phyloP scores from a whole-genome alignment of 148 eudicot species.

The Chenopodium album region DNA sequence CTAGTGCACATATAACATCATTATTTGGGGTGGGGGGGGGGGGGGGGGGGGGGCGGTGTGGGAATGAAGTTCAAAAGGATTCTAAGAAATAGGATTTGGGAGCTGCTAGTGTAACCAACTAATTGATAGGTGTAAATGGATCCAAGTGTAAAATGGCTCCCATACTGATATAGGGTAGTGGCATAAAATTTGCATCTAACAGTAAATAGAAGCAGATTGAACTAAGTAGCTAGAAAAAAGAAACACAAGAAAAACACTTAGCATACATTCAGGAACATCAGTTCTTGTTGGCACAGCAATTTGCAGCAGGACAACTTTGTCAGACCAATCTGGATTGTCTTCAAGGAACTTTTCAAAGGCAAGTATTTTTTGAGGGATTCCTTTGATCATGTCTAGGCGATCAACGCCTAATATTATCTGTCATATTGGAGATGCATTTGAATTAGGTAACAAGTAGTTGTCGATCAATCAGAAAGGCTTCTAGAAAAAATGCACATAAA shows the following conservation, averaged over 20 bases:
- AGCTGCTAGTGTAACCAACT: too few species aligned
- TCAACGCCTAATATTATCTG: conserved; percentile 98
- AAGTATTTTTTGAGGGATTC: conserved; percentile 93
- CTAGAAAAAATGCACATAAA: conserved; percentile 91
- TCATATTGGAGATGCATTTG: neutral
- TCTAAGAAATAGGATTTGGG: too few species aligned
- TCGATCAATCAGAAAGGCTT: conserved; percentile 90
- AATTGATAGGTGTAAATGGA: too few species aligned
- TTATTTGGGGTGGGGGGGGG: too few species aligned
- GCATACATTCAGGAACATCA: conserved; percentile 95
- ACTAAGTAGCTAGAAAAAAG: neutral
- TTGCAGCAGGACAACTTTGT: conserved; percentile 91
- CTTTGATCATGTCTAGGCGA: conserved; percentile 98
- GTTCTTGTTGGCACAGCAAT: conserved; percentile 99
- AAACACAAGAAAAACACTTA: neutral
- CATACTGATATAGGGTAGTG: too few species aligned
- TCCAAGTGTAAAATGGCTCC: too few species aligned
- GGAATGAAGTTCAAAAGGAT: too few species aligned
- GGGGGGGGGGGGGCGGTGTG: too few species aligned
- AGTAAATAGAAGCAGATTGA: neutral
- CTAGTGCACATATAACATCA: too few species aligned
- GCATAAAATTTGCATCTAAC: too few species aligned
- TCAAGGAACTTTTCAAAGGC: conserved; percentile 97
- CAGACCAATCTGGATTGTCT: conserved; percentile 74
- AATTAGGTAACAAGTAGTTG: conserved; percentile 45